Evolutionary conservation across 1,139 yeast genomes (phyloP), one percentile per base, ranked within the genome.

Genomic region (Debaryomyces fabryi): DNA sequence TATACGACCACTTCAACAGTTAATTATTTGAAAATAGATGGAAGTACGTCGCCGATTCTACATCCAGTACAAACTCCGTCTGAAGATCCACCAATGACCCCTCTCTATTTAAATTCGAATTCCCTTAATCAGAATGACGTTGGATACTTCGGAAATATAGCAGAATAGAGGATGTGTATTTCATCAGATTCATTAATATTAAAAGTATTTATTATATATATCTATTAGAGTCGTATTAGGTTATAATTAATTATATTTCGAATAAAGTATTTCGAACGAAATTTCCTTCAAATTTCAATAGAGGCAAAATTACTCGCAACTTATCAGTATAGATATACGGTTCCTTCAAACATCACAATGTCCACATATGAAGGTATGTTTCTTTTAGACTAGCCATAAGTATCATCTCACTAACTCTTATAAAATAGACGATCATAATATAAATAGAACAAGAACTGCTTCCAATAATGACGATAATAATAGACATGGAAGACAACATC

Each of bases 11-110:
- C 48, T 21, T 44, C 38, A 32, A 13, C 57, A 35, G 12, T 37
- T 30, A 24, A 27, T 34, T 32, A 34, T 27, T 10, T 46, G n/a
- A 39, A 47, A 20, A 44, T 47, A 34, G 55, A 55, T 20, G 76
- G 74, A 1, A 58, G 59, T 46, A 59, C 60, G 38, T 71, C 77
- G 5, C 79, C 80, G 0, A 60, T 61, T 3, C 58, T 76, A 38
- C 63, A 63, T 25, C 81, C 81, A 0, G 80, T 75, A 0, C 75
- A 66, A 49, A 74, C 81, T 0, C 79, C 79, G 1, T 55, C 60
- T 12, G 80, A 73, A 48, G 80, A 74, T 32, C 66, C 70, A 30
- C 79, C 79, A 1, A 76, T 76, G 79, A 76, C 81, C 2, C 81
- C 81, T 2, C 63, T 76, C 49, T 66, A 62, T 46, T 60, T 76